A percentile compares a stretch with the other conserved stretches of the same genome.
Conservation (phyloP, 1,284 basidiomycete genomes). For the Sphaerobolus stellatus region DNA sequence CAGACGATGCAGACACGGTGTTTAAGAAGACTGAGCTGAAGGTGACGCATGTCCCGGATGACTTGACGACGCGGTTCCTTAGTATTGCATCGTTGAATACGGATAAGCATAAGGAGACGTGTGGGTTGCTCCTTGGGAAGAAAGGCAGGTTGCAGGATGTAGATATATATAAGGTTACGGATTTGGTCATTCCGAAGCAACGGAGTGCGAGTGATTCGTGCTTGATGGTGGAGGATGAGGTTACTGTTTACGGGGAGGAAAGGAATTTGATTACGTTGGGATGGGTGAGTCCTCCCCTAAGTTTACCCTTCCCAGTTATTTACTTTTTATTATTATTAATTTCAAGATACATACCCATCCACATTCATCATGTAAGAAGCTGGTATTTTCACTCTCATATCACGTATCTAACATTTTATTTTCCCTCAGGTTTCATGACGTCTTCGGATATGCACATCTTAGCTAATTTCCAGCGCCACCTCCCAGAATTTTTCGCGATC, state of each 20-base stretch:
- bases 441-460: slow-evolving; percentile 89
- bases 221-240: slow-evolving; percentile 85
- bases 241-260: slow-evolving; percentile 80
- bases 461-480: slow-evolving; percentile 80
- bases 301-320: background rate
- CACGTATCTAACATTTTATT: slow-evolving; percentile 22
- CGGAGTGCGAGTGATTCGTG: slow-evolving; percentile 85
- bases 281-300: slow-evolving; percentile 68
- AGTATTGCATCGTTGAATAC: slow-evolving; percentile 67
- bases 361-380: slow-evolving; percentile 80
- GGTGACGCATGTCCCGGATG: slow-evolving; percentile 63
- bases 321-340: slow-evolving; percentile 9
- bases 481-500: slow-evolving; percentile 88
- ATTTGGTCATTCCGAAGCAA: slow-evolving; percentile 80
- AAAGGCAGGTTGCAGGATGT: slow-evolving; percentile 44
- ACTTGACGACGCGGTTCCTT: slow-evolving; percentile 70
- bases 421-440: slow-evolving; percentile 72
- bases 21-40: slow-evolving; percentile 45
- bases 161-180: slow-evolving; percentile 68
- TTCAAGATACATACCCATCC: slow-evolving; percentile 88
- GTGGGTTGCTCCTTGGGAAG: slow-evolving; percentile 61
- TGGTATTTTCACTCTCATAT: slow-evolving; percentile 17
- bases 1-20: slow-evolving; percentile 15
- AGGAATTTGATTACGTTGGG: slow-evolving; percentile 79
- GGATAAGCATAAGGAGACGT: slow-evolving; percentile 59